A percentile compares a stretch with the other conserved stretches of the same genome.
Conservation (phyloP, 768 basidiomycete genomes). For the Suillus subluteus region DNA sequence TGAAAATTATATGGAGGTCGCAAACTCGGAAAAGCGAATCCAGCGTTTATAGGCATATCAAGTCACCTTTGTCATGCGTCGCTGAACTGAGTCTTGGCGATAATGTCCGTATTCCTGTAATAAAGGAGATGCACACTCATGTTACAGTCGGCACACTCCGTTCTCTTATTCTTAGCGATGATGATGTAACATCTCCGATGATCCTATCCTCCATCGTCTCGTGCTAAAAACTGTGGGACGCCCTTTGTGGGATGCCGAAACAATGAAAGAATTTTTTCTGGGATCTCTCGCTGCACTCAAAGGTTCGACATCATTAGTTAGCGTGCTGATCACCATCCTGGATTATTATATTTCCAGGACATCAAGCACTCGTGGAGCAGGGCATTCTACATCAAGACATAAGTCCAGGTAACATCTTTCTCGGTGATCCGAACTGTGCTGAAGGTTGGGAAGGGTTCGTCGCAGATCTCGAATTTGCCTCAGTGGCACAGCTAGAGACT, state of each 20-base stretch:
- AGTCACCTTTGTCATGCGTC: neutral
- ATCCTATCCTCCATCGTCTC: slow-evolving; percentile 20
- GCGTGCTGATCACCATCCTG: neutral
- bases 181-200: neutral
- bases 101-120: neutral
- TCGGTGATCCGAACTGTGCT: neutral
- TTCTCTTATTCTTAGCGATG: neutral
- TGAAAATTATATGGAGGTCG: neutral
- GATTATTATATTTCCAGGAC: slow-evolving; percentile 1
- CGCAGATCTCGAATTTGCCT: neutral
- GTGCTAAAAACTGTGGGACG: slow-evolving; percentile 21
- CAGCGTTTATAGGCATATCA: neutral
- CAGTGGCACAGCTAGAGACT: neutral
- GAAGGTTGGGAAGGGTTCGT: neutral
- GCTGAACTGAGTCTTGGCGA: neutral
- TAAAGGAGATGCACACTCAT: neutral
- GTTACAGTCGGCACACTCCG: neutral
- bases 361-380: slow-evolving; percentile 1
- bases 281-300: neutral
- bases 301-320: neutral
- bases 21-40: neutral
- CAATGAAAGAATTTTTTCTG: neutral
- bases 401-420: slow-evolving; percentile 10
- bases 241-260: slow-evolving; percentile 20
- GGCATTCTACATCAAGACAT: slow-evolving; percentile 11